Evolutionary conservation across 148 eudicot genomes (phyloP), one percentile per base, ranked within the genome.

Genomic region (Rhododendron ovatum): DNA sequence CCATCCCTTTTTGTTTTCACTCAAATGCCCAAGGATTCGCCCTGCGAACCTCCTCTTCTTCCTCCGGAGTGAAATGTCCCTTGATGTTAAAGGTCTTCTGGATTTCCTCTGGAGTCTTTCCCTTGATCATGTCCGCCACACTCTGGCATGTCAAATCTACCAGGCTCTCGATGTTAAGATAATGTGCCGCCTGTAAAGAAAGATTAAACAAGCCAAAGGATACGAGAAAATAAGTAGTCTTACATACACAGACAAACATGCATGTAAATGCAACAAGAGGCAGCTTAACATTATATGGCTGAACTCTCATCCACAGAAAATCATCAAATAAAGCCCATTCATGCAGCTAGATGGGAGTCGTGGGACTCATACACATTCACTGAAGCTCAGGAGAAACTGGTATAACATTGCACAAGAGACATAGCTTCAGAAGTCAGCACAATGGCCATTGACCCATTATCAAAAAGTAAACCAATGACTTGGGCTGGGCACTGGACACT

Each of bases 11-110:
- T 35, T 10, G 35, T 22, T 35, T 35, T 35, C 86, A 91, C 85
- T 93, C 96, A 74, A 93, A 93, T 35, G 95, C 96, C 96, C 93
- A 92, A 7, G 90, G 92, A 84, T 94, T 93, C 90, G 92, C 95
- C 90, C 93, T 88, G 57, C 93, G 86, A n/a, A 92, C 90, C 82
- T n/a, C n/a, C n/a, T 93, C 92, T 80, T 93, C 93, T 63, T 94
- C 93, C 85, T 94, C 93, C 0, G 95, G 91, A 43, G 91, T 90
- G 91, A 89, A 91, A 84, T 92, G 93, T 37, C 90, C 90, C 91
- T 89, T 90, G 90, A 92, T 92, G 92, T 89, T 88, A 86, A 93
- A n/a, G n/a, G n/a, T n/a, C n/a, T n/a, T 92, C 91, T 17, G 89
- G 86, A 93, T 93, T 83, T 93, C 94, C 88, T 93, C 96, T 2